A percentile compares a stretch with the other conserved stretches of the same genome.
These are phyloP conservation scores for Irpex sp. DNA, from an alignment of 1,284 basidiomycete genomes.

Conservation along the genomic window DNA sequence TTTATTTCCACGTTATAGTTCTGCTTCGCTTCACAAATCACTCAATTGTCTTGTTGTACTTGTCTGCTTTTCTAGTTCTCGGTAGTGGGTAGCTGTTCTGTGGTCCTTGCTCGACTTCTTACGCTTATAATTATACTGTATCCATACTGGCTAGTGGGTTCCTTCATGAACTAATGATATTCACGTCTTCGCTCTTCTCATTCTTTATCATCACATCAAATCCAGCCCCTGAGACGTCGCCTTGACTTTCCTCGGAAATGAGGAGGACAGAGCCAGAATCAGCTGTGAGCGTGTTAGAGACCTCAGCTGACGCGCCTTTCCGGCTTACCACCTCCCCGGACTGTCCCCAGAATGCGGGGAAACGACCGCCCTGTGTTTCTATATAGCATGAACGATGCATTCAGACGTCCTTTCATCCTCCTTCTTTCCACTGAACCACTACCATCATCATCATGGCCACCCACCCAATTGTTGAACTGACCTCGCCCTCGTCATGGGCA, in stretches of 20 bases:
- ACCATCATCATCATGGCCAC: slow-evolving; percentile 37
- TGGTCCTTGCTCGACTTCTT: not conserved
- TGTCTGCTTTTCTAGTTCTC: not conserved
- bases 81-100: not conserved
- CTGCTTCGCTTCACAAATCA: not conserved
- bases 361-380: not conserved
- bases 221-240: not conserved
- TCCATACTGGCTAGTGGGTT: slow-evolving; percentile 8
- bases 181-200: not conserved
- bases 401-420: not conserved
- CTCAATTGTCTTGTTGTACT: not conserved
- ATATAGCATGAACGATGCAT: slow-evolving; percentile 1
- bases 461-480: slow-evolving; percentile 72
- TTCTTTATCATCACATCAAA: not conserved
- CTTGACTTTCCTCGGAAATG: not conserved
- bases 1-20: not conserved
- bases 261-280: not conserved
- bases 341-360: not conserved
- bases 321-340: slow-evolving; percentile 1
- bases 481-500: slow-evolving; percentile 79
- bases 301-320: not conserved
- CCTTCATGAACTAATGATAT: not conserved
- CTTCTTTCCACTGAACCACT: not conserved
- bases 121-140: slow-evolving; percentile 6
- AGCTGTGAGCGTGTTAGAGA: not conserved